A percentile compares a stretch with the other conserved stretches of the same genome.
Evolutionary conservation across 2,329 filamentous ascomycete species (phyloP).

Genomic region (Talaromyces pinophilus): DNA sequence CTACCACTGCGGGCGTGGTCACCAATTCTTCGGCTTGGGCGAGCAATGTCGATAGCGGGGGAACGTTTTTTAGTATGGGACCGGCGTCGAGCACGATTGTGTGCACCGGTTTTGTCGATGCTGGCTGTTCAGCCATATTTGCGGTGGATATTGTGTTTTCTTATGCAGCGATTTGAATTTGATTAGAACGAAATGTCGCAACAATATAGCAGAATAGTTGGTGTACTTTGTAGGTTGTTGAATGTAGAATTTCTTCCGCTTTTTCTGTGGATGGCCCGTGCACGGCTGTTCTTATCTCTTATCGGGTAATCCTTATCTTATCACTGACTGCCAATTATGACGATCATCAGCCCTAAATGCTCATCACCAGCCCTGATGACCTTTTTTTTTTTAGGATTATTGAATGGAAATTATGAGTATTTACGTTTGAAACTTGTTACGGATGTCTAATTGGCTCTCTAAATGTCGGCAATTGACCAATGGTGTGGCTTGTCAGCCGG

Average conservation of each 20-base stretch:
- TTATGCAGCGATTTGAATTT: neutral
- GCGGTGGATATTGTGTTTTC: neutral
- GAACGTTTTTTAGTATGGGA: conserved; percentile 90
- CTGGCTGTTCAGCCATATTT: conserved; percentile 33
- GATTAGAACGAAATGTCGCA: neutral
- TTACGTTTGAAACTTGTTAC: no score
- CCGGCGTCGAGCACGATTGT: conserved; percentile 87
- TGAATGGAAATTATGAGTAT: neutral
- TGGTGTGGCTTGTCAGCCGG: neutral
- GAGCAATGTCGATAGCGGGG: conserved; percentile 78
- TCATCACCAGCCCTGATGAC: no score
- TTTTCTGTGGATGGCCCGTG: conserved; percentile 36
- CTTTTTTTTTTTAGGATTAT: neutral
- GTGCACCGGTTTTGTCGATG: conserved; percentile 67
- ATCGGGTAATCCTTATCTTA: conserved; percentile 38
- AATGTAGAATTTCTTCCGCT: conserved; percentile 7
- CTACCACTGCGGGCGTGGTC: conserved; percentile 81
- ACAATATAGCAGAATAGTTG: neutral
- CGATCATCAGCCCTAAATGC: conserved; percentile 17
- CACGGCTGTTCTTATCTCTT: conserved; percentile 27
- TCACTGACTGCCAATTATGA: conserved; percentile 24
- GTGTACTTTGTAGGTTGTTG: no score
- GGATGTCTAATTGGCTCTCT: no score
- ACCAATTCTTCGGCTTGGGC: conserved; percentile 73
- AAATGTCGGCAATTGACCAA: neutral